These are phyloP conservation scores for Pyrrhoderma lamaoense DNA, from an alignment of 1,284 basidiomycete species.

Conservation along the genomic window DNA sequence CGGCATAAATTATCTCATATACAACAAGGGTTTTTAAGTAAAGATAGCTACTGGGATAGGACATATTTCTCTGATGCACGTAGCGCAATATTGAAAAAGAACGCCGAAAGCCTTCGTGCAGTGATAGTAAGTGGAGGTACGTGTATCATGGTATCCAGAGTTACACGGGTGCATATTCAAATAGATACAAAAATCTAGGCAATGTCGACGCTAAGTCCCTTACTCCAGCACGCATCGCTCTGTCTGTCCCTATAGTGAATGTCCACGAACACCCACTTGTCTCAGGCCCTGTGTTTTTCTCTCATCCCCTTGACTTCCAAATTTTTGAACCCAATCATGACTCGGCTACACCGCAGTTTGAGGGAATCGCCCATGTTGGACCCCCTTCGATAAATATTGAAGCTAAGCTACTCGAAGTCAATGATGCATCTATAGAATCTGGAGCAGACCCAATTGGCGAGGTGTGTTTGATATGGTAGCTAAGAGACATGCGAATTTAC, in stretches of 20 bases:
- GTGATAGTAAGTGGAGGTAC: constrained; percentile 60
- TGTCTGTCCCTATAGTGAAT: constrained; percentile 66
- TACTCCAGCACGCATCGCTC: constrained; percentile 55
- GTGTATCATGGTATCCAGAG: constrained; percentile 13
- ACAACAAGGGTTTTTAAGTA: constrained; percentile 61
- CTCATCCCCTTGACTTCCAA: constrained; percentile 70
- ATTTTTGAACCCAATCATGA: constrained; percentile 37
- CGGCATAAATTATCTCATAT: constrained; percentile 64
- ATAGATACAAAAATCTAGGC: not conserved
- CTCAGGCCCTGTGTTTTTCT: constrained; percentile 62
- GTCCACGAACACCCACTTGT: constrained; percentile 52
- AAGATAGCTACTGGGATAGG: constrained; percentile 73
- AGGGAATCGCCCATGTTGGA: constrained; percentile 50
- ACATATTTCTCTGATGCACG: constrained; percentile 63
- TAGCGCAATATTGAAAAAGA: constrained; percentile 47
- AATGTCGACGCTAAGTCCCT: constrained; percentile 29
- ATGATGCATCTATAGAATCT: constrained; percentile 53
- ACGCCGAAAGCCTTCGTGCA: constrained; percentile 50
- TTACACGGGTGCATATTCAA: not conserved
- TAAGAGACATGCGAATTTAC: not conserved
- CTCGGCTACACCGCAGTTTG: constrained; percentile 25
- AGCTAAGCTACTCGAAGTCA: constrained; percentile 55
- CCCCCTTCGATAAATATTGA: constrained; percentile 71
- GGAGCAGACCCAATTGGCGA: constrained; percentile 51
- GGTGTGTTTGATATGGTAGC: constrained; percentile 26